These are phyloP conservation scores for Cyberlindnera lachancei DNA, from an alignment of 805 yeast species.

Conservation along the genomic window DNA sequence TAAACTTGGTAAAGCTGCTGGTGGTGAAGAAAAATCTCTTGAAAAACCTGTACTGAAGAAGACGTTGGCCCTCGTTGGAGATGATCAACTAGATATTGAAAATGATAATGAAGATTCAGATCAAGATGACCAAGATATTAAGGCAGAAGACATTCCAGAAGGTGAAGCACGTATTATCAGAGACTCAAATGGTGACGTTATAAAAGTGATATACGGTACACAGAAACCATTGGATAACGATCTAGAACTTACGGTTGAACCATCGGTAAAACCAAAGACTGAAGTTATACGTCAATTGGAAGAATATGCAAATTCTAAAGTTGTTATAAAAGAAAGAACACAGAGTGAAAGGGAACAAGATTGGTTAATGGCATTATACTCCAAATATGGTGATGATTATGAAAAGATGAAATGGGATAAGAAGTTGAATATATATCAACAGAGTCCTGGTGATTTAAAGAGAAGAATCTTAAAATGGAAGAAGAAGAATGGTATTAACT, in stretches of 20 bases:
- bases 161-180: slow-evolving; percentile 75
- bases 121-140: slow-evolving; percentile 25
- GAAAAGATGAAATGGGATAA: slow-evolving; percentile 89
- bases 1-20: slow-evolving; percentile 60
- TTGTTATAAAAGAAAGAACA: slow-evolving; percentile 36
- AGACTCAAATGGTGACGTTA: slow-evolving; percentile 60
- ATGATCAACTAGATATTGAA: slow-evolving; percentile 4
- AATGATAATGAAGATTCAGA: slow-evolving; percentile 10
- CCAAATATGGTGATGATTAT: slow-evolving; percentile 83
- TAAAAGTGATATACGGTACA: slow-evolving; percentile 64
- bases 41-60: slow-evolving; percentile 28
- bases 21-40: slow-evolving; percentile 69
- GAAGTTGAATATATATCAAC: slow-evolving; percentile 76
- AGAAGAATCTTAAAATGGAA: slow-evolving; percentile 69
- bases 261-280: slow-evolving; percentile 29
- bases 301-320: slow-evolving; percentile 40
- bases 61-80: slow-evolving; percentile 16
- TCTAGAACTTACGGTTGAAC: slow-evolving; percentile 25
- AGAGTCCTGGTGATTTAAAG: slow-evolving; percentile 75
- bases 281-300: slow-evolving; percentile 67
- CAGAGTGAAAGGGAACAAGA: slow-evolving; percentile 68
- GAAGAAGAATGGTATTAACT: slow-evolving; percentile 31
- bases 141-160: slow-evolving; percentile 52
- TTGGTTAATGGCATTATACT: slow-evolving; percentile 59
- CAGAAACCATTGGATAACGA: slow-evolving; percentile 34